phyloP scores from a whole-genome alignment of 441 rosid species.

The Croton laevigatus region DNA sequence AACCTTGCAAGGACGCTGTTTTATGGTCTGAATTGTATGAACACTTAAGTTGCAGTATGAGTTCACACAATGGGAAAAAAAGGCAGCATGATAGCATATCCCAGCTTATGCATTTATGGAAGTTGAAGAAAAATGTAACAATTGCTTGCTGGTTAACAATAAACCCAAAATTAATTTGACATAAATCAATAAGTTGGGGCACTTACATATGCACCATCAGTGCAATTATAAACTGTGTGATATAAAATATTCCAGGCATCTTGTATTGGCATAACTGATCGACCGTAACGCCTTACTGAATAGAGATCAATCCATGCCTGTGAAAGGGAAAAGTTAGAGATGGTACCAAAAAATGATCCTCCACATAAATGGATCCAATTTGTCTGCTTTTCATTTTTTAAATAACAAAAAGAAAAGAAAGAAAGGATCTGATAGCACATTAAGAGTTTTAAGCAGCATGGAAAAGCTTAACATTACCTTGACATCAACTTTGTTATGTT shows the following conservation, averaged over 20 bases:
- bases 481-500: slow-evolving; percentile 44
- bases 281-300: slow-evolving; percentile 52
- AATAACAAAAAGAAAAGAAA: not conserved
- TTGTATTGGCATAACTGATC: slow-evolving; percentile 33
- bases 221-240: slow-evolving; percentile 67
- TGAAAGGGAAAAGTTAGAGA: slow-evolving; percentile 15
- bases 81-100: not conserved
- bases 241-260: slow-evolving; percentile 58
- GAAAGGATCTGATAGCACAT: not conserved
- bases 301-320: slow-evolving; percentile 58
- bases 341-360: slow-evolving; percentile 1
- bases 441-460: not conserved
- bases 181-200: not conserved
- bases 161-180: not conserved
- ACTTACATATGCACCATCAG: slow-evolving; percentile 66
- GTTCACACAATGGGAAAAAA: not conserved
- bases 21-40: not conserved
- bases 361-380: not conserved
- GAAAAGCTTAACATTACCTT: not conserved
- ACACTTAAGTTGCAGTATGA: not conserved
- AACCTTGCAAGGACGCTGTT: not conserved
- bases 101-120: slow-evolving; percentile 2
- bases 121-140: not conserved
- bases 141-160: not conserved
- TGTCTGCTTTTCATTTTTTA: not conserved